Percentiles rank a stretch among this genome's conserved stretches.
These are phyloP conservation scores for Amborella trichopoda DNA, from an alignment of 164 flowering plant species.

Conservation along the genomic window DNA sequence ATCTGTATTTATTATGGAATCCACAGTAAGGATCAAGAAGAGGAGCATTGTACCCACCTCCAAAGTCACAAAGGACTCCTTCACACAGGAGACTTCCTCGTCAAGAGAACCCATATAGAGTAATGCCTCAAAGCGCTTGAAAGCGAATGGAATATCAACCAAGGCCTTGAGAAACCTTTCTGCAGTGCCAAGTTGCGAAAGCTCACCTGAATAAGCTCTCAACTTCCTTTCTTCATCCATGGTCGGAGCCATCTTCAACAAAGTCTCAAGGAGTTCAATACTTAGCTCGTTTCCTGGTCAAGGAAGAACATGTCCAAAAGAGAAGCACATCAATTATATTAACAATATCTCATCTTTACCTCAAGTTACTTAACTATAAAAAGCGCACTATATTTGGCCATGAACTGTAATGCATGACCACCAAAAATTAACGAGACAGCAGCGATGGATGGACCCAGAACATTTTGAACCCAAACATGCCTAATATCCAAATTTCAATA, in stretches of 20 bases:
- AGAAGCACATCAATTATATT: too few relatives aligned
- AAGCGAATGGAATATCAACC: slow-evolving; percentile 77
- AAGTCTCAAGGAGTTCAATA: slow-evolving; percentile 52
- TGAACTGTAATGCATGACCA: too few relatives aligned
- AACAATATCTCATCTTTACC: too few relatives aligned
- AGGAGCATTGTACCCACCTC: slow-evolving; percentile 68
- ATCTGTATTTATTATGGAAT: too few relatives aligned
- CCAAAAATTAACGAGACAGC: too few relatives aligned
- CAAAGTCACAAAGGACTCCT: slow-evolving; percentile 58
- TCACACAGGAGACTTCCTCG: slow-evolving; percentile 46
- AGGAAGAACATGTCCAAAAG: too few relatives aligned
- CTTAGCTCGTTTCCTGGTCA: slow-evolving; percentile 85
- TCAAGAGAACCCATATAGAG: slow-evolving; percentile 55
- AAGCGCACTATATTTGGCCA: too few relatives aligned
- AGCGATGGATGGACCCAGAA: too few relatives aligned
- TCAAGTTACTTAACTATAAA: too few relatives aligned
- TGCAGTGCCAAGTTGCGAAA: slow-evolving; percentile 70
- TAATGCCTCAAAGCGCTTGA: slow-evolving; percentile 63
- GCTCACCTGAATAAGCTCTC: slow-evolving; percentile 51
- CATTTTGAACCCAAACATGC: too few relatives aligned
- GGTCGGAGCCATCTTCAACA: slow-evolving; percentile 85
- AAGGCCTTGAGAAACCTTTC: slow-evolving; percentile 73
- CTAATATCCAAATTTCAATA: too few relatives aligned
- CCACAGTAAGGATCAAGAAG: too few relatives aligned
- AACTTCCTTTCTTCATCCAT: slow-evolving; percentile 81